Conservation (phyloP, 495 filamentous ascomycete species). For the Xylaria sp. region DNA sequence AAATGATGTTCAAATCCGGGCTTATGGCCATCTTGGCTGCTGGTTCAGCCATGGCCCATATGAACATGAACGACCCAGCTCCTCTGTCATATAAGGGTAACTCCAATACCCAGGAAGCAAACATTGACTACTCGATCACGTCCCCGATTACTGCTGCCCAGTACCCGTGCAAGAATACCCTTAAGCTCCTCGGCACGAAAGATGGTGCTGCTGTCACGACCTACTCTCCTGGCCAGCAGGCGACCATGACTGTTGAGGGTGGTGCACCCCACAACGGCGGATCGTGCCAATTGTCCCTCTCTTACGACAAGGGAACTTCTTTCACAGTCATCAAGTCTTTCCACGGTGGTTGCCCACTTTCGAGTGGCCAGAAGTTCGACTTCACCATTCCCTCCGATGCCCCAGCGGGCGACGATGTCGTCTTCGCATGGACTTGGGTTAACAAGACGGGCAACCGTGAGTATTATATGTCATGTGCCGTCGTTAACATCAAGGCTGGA, state of each 20-base stretch:
- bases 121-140: conserved; percentile 65
- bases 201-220: conserved; percentile 55
- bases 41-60: conserved; percentile 58
- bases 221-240: conserved; percentile 61
- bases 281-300: conserved; percentile 68
- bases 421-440: conserved; percentile 72
- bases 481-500: conserved; percentile 59
- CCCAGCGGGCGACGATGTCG: conserved; percentile 59
- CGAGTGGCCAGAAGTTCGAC: conserved; percentile 53
- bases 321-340: conserved; percentile 73
- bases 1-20: conserved; percentile 46
- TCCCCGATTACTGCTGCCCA: conserved; percentile 58
- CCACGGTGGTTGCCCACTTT: conserved; percentile 65
- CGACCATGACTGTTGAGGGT: conserved; percentile 65
- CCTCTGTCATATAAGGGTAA: conserved; percentile 62
- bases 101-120: conserved; percentile 47
- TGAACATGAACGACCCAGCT: conserved; percentile 64
- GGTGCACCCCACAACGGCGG: conserved; percentile 68
- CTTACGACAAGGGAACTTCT: conserved; percentile 65
- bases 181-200: conserved; percentile 55
- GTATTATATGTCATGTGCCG: conserved; percentile 72
- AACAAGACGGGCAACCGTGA: conserved; percentile 73
- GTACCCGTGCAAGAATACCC: conserved; percentile 75
- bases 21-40: conserved; percentile 44
- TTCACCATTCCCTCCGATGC: conserved; percentile 71